Evolutionary conservation across 164 flowering plant species (phyloP).

Genomic region (Nelumbo lutea): DNA sequence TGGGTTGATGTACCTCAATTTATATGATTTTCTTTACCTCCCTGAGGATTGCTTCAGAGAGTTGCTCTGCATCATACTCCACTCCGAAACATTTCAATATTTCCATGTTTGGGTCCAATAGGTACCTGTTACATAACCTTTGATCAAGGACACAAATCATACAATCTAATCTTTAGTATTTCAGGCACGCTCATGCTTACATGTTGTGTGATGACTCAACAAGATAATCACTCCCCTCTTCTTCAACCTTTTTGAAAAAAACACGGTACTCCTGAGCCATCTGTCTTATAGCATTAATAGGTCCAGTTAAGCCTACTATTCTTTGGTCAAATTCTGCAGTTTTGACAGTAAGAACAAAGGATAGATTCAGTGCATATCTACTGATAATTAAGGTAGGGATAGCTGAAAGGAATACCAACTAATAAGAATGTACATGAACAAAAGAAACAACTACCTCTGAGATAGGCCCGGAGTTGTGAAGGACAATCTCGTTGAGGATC

Average conservation of each 20-base stretch:
- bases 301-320: conserved; percentile 71
- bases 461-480: conserved; percentile 73
- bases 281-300: conserved; percentile 51
- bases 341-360: not conserved
- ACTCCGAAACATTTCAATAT: conserved; percentile 55
- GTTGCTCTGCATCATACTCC: conserved; percentile 63
- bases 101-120: conserved; percentile 72
- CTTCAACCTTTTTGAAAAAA: conserved; percentile 71
- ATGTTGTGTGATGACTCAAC: conserved; percentile 79
- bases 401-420: not conserved
- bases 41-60: conserved; percentile 50
- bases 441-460: conserved; percentile 41
- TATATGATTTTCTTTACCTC: conserved; percentile 33
- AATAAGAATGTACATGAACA: not conserved
- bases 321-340: conserved; percentile 75
- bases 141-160: conserved; percentile 4
- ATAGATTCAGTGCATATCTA: not conserved
- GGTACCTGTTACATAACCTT: conserved; percentile 45
- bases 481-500: conserved; percentile 89
- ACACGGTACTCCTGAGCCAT: conserved; percentile 85
- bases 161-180: not conserved
- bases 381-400: not conserved
- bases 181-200: conserved; percentile 30
- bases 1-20: not conserved
- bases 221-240: conserved; percentile 83